Evolutionary conservation across 768 basidiomycete species (phyloP).

Genomic region (Leccinum pellstonianum): DNA sequence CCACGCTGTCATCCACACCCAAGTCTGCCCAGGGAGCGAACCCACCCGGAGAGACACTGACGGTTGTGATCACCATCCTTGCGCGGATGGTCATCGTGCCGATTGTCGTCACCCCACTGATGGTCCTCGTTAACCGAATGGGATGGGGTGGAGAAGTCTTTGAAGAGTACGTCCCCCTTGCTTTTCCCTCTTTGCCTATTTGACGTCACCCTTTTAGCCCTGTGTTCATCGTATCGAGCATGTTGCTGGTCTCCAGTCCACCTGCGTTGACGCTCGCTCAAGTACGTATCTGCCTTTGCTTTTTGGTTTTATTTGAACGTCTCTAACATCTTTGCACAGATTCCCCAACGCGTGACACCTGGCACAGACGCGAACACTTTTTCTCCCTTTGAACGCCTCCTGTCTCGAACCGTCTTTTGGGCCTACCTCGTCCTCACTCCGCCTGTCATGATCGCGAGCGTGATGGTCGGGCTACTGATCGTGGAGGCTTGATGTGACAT

Average conservation of each 20-base stretch:
- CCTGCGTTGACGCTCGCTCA: slow-evolving; percentile 74
- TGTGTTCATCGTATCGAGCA: slow-evolving; percentile 82
- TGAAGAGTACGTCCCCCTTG: slow-evolving; percentile 68
- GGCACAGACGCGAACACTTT: neutral
- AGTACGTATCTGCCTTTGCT: slow-evolving; percentile 25
- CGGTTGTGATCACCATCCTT: slow-evolving; percentile 79
- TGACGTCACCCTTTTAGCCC: slow-evolving; percentile 41
- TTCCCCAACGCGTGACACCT: slow-evolving; percentile 17
- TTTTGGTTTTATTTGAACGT: neutral
- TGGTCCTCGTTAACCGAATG: slow-evolving; percentile 62
- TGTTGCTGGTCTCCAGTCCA: slow-evolving; percentile 79
- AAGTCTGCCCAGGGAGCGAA: slow-evolving; percentile 7
- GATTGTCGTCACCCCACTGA: slow-evolving; percentile 69
- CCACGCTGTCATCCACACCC: neutral
- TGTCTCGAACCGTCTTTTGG: slow-evolving; percentile 92
- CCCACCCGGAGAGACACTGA: slow-evolving; percentile 70
- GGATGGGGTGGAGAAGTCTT: slow-evolving; percentile 46
- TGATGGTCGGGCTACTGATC: slow-evolving; percentile 69
- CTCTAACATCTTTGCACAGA: slow-evolving; percentile 6
- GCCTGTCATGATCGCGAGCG: slow-evolving; percentile 73
- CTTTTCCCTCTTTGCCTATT: neutral
- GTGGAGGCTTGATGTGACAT: slow-evolving; percentile 38
- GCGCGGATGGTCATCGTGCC: slow-evolving; percentile 89
- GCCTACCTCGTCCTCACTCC: slow-evolving; percentile 88
- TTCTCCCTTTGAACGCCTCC: slow-evolving; percentile 74